These are phyloP conservation scores for Boletellus ananiceps DNA, from an alignment of 768 basidiomycete species.

Conservation along the genomic window DNA sequence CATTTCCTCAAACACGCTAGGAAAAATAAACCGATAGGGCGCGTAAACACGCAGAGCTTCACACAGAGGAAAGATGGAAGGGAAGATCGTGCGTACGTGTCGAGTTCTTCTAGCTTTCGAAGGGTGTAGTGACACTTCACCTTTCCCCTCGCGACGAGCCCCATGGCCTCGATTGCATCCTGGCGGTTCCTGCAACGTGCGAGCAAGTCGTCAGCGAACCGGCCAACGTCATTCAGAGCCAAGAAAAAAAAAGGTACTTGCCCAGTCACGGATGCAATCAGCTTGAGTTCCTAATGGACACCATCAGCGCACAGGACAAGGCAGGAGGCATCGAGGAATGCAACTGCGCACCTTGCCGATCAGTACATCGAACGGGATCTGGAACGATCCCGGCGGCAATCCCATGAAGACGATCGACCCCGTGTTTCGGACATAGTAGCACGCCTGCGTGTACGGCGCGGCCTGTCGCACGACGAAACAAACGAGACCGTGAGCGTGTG, in stretches of 20 bases:
- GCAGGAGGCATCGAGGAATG: background rate
- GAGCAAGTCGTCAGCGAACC: background rate
- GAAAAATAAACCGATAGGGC: background rate
- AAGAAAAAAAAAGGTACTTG: background rate
- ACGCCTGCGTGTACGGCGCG: slow-evolving; percentile 40
- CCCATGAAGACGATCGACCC: slow-evolving; percentile 42
- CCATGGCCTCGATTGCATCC: slow-evolving; percentile 44
- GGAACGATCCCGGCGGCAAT: slow-evolving; percentile 28
- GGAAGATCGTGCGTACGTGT: slow-evolving; percentile 11
- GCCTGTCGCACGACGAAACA: slow-evolving; percentile 8
- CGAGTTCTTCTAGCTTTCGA: slow-evolving; percentile 26
- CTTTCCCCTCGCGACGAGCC: slow-evolving; percentile 37
- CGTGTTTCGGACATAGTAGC: slow-evolving; percentile 40
- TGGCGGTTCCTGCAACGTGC: slow-evolving; percentile 32
- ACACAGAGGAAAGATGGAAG: background rate
- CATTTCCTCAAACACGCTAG: slow-evolving; percentile 22
- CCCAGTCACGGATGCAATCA: slow-evolving; percentile 21
- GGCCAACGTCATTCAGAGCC: too few relatives aligned
- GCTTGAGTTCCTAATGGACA: slow-evolving; percentile 16
- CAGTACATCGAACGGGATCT: slow-evolving; percentile 29
- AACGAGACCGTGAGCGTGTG: background rate
- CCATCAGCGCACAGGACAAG: background rate
- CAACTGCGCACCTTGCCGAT: slow-evolving; percentile 21
- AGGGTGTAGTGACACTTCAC: slow-evolving; percentile 24
- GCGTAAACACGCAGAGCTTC: background rate